These are phyloP conservation scores for Furcasterigmium sp. DNA, from an alignment of 2,329 filamentous ascomycete genomes.

Conservation along the genomic window DNA sequence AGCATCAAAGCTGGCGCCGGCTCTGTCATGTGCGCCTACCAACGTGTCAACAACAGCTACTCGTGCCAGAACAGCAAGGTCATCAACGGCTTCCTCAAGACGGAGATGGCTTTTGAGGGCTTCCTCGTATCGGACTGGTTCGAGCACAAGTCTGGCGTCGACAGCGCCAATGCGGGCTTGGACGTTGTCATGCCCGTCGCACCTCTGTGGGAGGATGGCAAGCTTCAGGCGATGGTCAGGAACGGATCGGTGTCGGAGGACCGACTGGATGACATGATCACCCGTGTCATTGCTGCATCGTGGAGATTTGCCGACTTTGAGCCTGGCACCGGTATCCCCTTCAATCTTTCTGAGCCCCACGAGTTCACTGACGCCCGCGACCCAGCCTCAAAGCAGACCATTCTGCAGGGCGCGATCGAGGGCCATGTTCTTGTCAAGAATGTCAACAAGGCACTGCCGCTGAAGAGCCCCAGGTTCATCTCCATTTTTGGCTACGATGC, in stretches of 20 bases:
- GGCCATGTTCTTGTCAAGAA: conserved; percentile 67
- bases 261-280: conserved; percentile 74
- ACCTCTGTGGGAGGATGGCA: conserved; percentile 5
- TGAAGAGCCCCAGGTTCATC: conserved; percentile 72
- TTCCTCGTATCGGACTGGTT: conserved; percentile 68
- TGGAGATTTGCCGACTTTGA: conserved; percentile 77
- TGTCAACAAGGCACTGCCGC: conserved; percentile 58
- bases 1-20: conserved; percentile 51
- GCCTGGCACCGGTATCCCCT: conserved; percentile 52
- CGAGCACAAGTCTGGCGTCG: conserved; percentile 55
- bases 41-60: conserved; percentile 67
- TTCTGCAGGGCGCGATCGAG: conserved; percentile 45
- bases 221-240: conserved; percentile 54
- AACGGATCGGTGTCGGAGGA: conserved; percentile 70
- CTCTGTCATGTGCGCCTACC: conserved; percentile 64
- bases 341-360: conserved; percentile 50
- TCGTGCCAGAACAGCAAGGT: conserved; percentile 67
- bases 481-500: conserved; percentile 81
- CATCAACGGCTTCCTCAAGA: conserved; percentile 64
- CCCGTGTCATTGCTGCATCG: conserved; percentile 17
- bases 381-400: conserved; percentile 32
- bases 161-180: conserved; percentile 49
- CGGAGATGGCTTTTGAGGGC: conserved; percentile 59
- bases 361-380: conserved; percentile 43
- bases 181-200: conserved; percentile 66